These are phyloP conservation scores for Arabidopsis lyrata DNA, from an alignment of 441 rosid genomes.

Conservation along the genomic window DNA sequence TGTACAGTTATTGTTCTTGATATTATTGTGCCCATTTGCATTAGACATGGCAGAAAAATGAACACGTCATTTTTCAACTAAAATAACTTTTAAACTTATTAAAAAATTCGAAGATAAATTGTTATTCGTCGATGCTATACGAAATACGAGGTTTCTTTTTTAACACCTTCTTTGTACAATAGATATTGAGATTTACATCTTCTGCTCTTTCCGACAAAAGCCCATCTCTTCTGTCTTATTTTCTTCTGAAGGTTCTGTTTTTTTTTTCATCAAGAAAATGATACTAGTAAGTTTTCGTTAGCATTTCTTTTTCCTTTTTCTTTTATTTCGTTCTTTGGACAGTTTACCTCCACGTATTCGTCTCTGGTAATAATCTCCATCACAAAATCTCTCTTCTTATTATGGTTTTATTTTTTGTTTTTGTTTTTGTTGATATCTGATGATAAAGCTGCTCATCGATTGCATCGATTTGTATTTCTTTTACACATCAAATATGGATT, in stretches of 20 bases:
- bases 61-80: constrained; percentile 36
- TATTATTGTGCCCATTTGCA: constrained; percentile 41
- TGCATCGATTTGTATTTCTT: constrained; percentile 9
- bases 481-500: not conserved
- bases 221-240: not conserved
- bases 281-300: not conserved
- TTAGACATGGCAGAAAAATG: constrained; percentile 35
- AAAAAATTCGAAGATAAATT: constrained; percentile 14
- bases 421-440: not conserved
- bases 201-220: constrained; percentile 28
- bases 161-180: constrained; percentile 25
- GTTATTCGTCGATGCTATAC: constrained; percentile 28
- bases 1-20: constrained; percentile 10
- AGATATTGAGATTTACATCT: not conserved
- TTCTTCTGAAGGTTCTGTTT: not conserved
- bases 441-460: not conserved
- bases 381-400: not conserved
- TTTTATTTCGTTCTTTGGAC: constrained; percentile 25
- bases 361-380: constrained; percentile 41
- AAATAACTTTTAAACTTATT: not conserved
- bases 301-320: not conserved
- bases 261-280: not conserved
- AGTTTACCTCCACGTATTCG: constrained; percentile 38
- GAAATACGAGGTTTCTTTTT: constrained; percentile 46
- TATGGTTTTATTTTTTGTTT: not conserved